phyloP scores from a whole-genome alignment of 176 grass and related monocot species.

The Areca catechu region DNA sequence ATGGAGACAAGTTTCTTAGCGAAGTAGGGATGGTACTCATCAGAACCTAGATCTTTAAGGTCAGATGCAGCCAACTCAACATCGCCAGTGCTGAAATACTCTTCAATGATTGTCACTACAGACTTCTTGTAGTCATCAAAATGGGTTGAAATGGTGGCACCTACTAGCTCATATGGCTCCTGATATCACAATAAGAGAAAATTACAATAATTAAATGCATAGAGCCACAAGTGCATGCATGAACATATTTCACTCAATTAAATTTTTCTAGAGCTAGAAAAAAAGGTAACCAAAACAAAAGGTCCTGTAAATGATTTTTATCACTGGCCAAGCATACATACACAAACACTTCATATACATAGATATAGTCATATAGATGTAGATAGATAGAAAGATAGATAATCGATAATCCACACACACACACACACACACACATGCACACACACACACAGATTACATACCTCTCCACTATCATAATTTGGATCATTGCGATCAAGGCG shows the following conservation, averaged over 20 bases:
- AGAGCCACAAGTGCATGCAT: no score
- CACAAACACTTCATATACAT: not conserved
- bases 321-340: not conserved
- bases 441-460: not conserved
- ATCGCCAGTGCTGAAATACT: constrained; percentile 18
- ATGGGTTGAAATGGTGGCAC: constrained; percentile 7
- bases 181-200: not conserved
- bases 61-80: constrained; percentile 13
- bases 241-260: not conserved
- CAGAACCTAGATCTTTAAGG: constrained; percentile 14
- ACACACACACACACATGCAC: not conserved
- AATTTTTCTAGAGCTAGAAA: not conserved
- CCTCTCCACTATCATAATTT: constrained; percentile 21
- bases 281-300: not conserved
- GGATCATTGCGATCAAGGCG: constrained; percentile 20
- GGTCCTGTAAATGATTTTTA: not conserved
- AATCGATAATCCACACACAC: no score
- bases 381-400: no score
- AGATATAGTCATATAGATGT: no score
- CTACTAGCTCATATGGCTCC: constrained; percentile 17
- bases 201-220: not conserved
- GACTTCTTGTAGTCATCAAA: constrained; percentile 18
- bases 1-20: constrained; percentile 20
- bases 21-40: constrained; percentile 11
- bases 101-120: constrained; percentile 6